These are phyloP conservation scores for Straminergon stramineum DNA, from an alignment of 225 moss, liverwort and hornwort species.

Conservation along the genomic window DNA sequence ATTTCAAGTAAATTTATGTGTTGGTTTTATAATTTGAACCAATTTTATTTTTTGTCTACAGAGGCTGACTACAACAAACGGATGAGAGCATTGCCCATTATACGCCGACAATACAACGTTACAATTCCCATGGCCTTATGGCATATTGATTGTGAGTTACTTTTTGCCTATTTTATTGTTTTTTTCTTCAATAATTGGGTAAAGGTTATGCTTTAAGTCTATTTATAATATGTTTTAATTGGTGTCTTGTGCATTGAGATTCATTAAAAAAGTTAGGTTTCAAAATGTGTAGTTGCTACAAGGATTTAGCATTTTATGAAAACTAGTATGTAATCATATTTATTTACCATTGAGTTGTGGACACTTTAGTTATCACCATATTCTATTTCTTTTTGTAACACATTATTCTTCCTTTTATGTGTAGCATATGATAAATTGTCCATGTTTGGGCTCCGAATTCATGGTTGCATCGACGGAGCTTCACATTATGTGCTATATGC, in stretches of 20 bases:
- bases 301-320: neutral
- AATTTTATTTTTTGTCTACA: neutral
- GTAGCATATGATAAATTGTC: neutral
- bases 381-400: neutral
- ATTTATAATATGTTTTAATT: neutral
- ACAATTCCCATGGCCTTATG: neutral
- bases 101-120: neutral
- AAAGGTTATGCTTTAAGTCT: neutral
- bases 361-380: neutral
- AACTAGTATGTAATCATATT: neutral
- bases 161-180: neutral
- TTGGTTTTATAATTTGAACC: neutral
- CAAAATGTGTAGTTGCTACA: neutral
- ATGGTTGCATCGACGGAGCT: neutral
- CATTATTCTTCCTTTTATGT: neutral
- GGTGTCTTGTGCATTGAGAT: neutral
- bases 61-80: neutral
- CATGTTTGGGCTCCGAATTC: neutral
- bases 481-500: neutral
- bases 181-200: neutral
- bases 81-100: neutral
- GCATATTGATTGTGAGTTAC: neutral
- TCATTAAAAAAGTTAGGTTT: neutral
- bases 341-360: neutral
- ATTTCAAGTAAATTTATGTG: no score